phyloP scores from a whole-genome alignment of 441 rosid genomes.

The Adansonia gregorii region DNA sequence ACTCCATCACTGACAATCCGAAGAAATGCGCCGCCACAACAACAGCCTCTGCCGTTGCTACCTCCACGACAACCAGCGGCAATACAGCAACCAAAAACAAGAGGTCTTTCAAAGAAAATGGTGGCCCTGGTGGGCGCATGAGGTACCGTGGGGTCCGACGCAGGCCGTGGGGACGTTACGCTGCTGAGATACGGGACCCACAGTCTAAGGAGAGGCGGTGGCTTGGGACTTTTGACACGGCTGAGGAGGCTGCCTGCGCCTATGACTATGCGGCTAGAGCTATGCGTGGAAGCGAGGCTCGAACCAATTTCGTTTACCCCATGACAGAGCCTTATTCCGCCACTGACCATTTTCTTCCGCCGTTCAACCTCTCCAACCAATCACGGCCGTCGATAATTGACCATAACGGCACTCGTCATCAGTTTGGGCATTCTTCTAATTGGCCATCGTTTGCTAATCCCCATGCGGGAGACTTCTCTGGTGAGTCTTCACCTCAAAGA shows the following conservation, averaged over 20 bases:
- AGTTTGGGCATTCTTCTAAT: conserved; percentile 23
- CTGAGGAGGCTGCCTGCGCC: conserved; percentile 95
- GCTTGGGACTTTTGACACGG: conserved; percentile 96
- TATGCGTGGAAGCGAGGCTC: conserved; percentile 84
- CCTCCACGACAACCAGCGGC: conserved; percentile 18
- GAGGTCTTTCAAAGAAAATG: conserved; percentile 47
- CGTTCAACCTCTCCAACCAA: conserved; percentile 35
- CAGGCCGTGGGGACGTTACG: conserved; percentile 97
- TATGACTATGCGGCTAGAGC: conserved; percentile 86
- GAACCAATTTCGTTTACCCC: conserved; percentile 82
- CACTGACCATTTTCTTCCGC: conserved; percentile 33
- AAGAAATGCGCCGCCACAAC: conserved; percentile 35
- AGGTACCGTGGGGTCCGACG: conserved; percentile 95
- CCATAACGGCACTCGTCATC: conserved; percentile 23
- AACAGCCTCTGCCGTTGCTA: too few species aligned
- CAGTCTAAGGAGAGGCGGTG: conserved; percentile 85
- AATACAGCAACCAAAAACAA: conserved; percentile 38
- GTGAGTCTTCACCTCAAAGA: conserved; percentile 29
- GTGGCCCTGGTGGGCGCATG: conserved; percentile 37
- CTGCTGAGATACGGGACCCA: conserved; percentile 96
- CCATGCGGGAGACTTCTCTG: conserved; percentile 19
- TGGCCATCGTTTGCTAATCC: conserved; percentile 25
- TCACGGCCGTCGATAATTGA: conserved; percentile 37
- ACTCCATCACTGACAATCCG: conserved; percentile 20
- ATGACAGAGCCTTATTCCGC: conserved; percentile 34